These are phyloP conservation scores for Phaeosphaeria sp. DNA, from an alignment of 2,329 filamentous ascomycete genomes.

Conservation along the genomic window DNA sequence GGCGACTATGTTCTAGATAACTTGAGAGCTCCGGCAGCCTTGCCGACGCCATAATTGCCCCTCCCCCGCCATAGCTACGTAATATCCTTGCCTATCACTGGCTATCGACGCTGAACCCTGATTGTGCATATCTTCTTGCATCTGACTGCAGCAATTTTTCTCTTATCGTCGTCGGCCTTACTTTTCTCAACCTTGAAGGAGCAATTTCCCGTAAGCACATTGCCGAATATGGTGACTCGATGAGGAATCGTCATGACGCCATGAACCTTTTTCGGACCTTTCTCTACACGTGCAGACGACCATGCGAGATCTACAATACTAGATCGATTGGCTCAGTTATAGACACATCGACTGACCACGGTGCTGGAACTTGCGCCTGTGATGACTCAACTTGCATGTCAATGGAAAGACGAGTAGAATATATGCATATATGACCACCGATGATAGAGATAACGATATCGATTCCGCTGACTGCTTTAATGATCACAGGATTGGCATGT, in stretches of 20 bases:
- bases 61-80: conserved; percentile 10
- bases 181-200: background rate
- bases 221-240: background rate
- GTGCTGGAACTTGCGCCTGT: background rate
- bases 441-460: background rate
- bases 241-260: background rate
- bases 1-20: background rate
- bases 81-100: conserved; percentile 5
- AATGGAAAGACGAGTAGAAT: background rate
- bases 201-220: background rate
- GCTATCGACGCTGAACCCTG: conserved; percentile 2
- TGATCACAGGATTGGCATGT: background rate
- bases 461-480: background rate
- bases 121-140: background rate
- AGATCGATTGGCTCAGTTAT: background rate
- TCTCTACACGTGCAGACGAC: background rate
- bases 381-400: background rate
- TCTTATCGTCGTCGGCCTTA: conserved; percentile 8
- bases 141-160: conserved; percentile 1
- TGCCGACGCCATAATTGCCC: conserved; percentile 4
- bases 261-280: background rate
- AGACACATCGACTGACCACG: background rate
- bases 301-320: background rate
- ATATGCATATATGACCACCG: background rate
- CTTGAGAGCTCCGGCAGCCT: conserved; percentile 4